Evolutionary conservation across 2,329 filamentous ascomycete genomes (phyloP).

Genomic region (Ilyonectria sp.): DNA sequence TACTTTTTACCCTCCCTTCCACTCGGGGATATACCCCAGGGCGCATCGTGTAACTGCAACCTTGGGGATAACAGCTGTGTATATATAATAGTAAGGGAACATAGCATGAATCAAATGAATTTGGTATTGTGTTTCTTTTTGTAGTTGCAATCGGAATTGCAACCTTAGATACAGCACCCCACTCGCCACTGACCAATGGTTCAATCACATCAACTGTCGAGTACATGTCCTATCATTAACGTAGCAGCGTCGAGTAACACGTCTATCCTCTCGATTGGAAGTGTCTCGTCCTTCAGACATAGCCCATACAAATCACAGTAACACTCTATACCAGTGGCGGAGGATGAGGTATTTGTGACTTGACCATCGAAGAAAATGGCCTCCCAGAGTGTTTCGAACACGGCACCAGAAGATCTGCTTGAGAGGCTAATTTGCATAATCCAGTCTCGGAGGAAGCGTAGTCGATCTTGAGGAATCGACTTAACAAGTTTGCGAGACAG

Average conservation of each 20-base stretch:
- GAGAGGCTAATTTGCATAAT: slow-evolving; percentile 8
- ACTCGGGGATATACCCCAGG: no score
- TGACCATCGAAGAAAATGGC: slow-evolving; percentile 1
- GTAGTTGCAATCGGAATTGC: no score
- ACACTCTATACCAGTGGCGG: neutral
- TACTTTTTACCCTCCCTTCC: no score
- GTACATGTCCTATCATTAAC: slow-evolving; percentile 24
- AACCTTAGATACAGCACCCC: no score
- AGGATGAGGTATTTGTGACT: neutral
- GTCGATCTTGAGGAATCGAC: slow-evolving; percentile 6
- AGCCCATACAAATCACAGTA: slow-evolving; percentile 20
- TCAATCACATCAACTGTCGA: neutral
- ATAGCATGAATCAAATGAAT: no score
- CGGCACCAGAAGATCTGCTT: slow-evolving; percentile 13
- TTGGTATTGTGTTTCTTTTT: no score
- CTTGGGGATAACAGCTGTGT: no score
- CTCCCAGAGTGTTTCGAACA: slow-evolving; percentile 25
- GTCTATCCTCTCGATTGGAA: slow-evolving; percentile 10
- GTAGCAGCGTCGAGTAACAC: slow-evolving; percentile 11
- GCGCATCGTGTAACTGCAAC: no score
- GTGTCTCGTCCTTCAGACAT: slow-evolving; percentile 1
- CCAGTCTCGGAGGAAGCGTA: slow-evolving; percentile 15
- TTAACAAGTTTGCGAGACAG: slow-evolving; percentile 9
- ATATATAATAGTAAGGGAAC: no score
- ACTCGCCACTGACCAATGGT: no score